Evolutionary conservation across 495 filamentous ascomycete genomes (phyloP), one percentile per base, ranked within the genome.

Genomic region (Penicillium samsonianum): DNA sequence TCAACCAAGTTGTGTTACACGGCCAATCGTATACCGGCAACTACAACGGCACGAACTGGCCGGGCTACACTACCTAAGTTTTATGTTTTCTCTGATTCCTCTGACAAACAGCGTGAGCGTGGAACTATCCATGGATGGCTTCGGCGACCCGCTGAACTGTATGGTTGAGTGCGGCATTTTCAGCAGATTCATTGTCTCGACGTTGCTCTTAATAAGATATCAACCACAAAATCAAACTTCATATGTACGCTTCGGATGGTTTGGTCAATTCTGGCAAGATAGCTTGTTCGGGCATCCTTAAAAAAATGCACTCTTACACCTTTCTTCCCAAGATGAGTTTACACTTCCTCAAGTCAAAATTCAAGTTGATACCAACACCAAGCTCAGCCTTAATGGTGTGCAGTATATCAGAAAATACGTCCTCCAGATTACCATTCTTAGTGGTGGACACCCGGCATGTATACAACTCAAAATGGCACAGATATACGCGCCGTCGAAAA

Each of bases 41-140:
- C 9, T 78, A 77, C 53, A 55, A 55, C 4, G 68, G 67, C 10
- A 80, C 75, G 0, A 78, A 72, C 0, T 83, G 79, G 76, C 76
- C 78, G 0, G 77, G 78, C 2, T 79, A 76, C 58, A 78, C 76
- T 28, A 60, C 80, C 0, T n/a, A n/a, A n/a, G n/a, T 79, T 81
- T 55, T 80, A 76, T 59, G 28, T 66, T 5, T 80, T 78, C 58
- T 69, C 72, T 10, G 77, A 77, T 40, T 68, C 76, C 63, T 73
- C 69, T 7, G 64, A 67, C 4, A 66, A 71, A 10, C 76, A 78
- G 62, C 78, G 0, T 83, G 78, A 78, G 62, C 78, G 0, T 83
- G 78, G 77, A 58, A 69, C 19, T 64, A 77, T n/a, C n/a, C n/a
- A n/a, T n/a, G n/a, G n/a, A n/a, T 44, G 64, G 64, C 1, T 63